Base-by-base conservation (phyloP, 2,329 filamentous ascomycete genomes). In the Neopestalotiopsis rosae region DNA sequence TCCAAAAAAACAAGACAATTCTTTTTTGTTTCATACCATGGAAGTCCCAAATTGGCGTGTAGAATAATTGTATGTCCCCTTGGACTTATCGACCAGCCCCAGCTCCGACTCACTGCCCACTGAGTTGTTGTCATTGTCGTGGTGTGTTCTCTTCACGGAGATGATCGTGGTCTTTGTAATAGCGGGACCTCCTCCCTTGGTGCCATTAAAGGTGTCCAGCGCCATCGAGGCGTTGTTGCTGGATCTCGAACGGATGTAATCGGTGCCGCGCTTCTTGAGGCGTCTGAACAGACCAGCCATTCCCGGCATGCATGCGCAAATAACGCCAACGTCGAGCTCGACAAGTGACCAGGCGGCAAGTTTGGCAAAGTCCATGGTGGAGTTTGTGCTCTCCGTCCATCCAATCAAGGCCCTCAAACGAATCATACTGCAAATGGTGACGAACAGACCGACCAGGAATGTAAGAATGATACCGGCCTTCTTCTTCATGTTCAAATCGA, bases 381-480 rank as follows among this genome's bases (percentile, higher is more conserved):
- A 56, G 49, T 69, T 69, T 4, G 66, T 65, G 58, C 66, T 69
- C n/a, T 5, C 45, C 9, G 52, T 65, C 66, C 66, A 69, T 34
- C 62, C 66, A 7, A 69, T n/a, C 28, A 69, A 45, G 24, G 62
- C 20, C n/a, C 56, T 42, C 17, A 69, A 66, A 10, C 68, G 68
- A 32, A 69, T 67, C 61, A 69, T 62, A 24, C 68, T 69, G 61
- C 65, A 67, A 24, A 68, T 68, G 52, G 68, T 69, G 32, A 69
- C 68, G 38, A 69, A 52, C 75, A 78, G 58, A 34, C 69, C n/a
- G 78, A 80, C 63, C 72, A 67, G 2, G 74, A 77, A 34, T 72
- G 71, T 13, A 74, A 77, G 7, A 71, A 72, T 17, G 74, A 76
- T 65, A 65, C 67, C 40, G 49, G 67, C 2, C 59, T 69, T 69